A percentile compares a stretch with the other conserved stretches of the same genome.
These are phyloP conservation scores for Cladophialophora carrionii DNA, from an alignment of 2,329 filamentous ascomycete species.

Conservation along the genomic window DNA sequence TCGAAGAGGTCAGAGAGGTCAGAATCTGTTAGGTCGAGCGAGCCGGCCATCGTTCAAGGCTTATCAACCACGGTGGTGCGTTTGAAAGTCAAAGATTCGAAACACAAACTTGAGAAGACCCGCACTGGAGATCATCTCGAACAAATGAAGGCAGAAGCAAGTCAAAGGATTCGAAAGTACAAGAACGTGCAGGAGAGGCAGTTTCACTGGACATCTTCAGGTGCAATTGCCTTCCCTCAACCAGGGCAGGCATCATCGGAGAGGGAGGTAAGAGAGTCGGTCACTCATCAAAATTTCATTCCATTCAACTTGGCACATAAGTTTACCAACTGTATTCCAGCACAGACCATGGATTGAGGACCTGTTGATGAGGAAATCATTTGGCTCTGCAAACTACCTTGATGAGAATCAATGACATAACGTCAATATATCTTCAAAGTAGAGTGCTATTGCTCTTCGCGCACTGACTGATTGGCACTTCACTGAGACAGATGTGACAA, in stretches of 20 bases:
- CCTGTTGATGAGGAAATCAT: constrained; percentile 18
- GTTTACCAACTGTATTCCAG: constrained; percentile 33
- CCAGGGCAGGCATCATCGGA: background rate
- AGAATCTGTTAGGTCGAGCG: constrained; percentile 19
- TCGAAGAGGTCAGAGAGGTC: constrained; percentile 28
- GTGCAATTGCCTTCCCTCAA: background rate
- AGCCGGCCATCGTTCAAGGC: constrained; percentile 15
- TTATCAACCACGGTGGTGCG: background rate
- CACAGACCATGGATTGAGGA: constrained; percentile 18
- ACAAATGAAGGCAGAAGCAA: background rate
- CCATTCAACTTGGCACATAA: constrained; percentile 7
- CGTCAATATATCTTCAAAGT: constrained; percentile 24
- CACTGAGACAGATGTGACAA: constrained; percentile 39
- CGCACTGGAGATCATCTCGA: background rate
- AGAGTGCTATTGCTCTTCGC: constrained; percentile 37
- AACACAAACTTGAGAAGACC: background rate
- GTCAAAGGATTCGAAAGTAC: background rate
- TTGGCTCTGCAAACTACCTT: constrained; percentile 28
- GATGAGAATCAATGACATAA: constrained; percentile 31
- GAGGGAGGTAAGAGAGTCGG: background rate
- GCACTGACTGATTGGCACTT: constrained; percentile 39
- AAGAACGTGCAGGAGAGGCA: background rate
- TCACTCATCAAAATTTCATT: constrained; percentile 7
- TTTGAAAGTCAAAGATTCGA: background rate
- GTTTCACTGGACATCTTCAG: background rate